Base-by-base conservation (phyloP, 495 filamentous ascomycete species). In the Lasiosphaeriaceae sp. region DNA sequence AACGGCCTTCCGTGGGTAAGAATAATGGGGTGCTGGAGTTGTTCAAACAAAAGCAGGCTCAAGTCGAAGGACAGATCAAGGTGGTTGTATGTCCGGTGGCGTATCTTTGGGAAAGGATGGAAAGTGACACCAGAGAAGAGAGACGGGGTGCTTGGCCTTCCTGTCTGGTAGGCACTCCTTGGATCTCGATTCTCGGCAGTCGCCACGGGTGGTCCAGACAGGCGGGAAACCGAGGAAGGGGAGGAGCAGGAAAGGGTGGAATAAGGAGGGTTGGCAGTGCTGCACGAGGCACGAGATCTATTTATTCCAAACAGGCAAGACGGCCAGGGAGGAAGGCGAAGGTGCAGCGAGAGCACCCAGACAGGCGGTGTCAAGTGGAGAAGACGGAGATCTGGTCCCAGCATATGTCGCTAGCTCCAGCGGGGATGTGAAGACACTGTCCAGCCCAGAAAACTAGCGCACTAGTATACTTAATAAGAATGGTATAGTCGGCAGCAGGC, bases 361-460 rank as follows among this genome's bases (percentile, higher is more conserved):
- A 55, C 60, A 53, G 66, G 54, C 66, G 66, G 66, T 66, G 66
- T 56, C 58, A 37, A 41, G 65, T 63, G 63, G 63, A 63, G 64
- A 55, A 59, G 37, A 54, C 43, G 58, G 58, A 48, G 65, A 62
- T 63, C 59, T 65, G 26, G 60, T 58, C 53, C 49, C 48, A 60
- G 31, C 54, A 34, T 43, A 55, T 48, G 50, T 23, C 26, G 4
- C 14, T 43, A 43, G 39, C 14, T 16, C 34, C 37, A 34, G 34
- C 21, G 34, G 35, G 21, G 37, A 11, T 7, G 37, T 34, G 50
- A 11, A 43, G 14, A 12, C 39, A n/a, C 39, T 11, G n/a, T 43
- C 14, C 8, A 43, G n/a, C 5, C 39, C 39, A 43, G 14, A 9
- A 43, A 14, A 43, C 39, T 14, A 45, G 47, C 44, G 47, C 14